Base-by-base conservation (phyloP, 352 stramenopile genomes). In the Globisporangium parvum region DNA sequence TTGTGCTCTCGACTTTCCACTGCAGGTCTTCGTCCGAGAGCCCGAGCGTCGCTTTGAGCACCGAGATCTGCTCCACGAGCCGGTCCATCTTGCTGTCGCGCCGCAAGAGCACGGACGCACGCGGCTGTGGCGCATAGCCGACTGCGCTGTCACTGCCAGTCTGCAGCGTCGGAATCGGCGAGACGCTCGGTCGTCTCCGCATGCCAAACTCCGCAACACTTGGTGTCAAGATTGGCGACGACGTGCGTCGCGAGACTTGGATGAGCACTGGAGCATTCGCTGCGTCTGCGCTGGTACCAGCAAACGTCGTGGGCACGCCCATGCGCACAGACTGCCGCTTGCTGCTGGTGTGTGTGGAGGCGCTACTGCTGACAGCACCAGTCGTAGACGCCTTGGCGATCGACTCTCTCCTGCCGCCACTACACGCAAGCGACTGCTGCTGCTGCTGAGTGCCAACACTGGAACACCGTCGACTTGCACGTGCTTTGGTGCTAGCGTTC, bases 1-100 rank as follows among this genome's bases (percentile, higher is more conserved):
- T 85, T 20, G 78, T 59, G 48, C 75, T 88, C 48, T 92, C 79
- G 26, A 92, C 75, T 56, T 87, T 87, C 81, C 79, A 92, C 46
- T 85, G 68, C 28, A 91, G 66, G 20, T 91, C 81, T 65, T 91
- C 81, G 14, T 91, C 81, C 10, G 75, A 86, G 20, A 91, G 69
- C 3, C 81, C 81, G 3, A 91, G 64, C 18, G 73, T 77, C 15
- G 78, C 82, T 47, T 91, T 91, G 21, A 91, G 66, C 9, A 91
- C 73, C 6, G 73, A 79, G 50, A 91, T 72, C 42, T 91, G 81
- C 57, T 91, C 81, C 24, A 87, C 69, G 5, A 91, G 63, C 28
- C 71, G 69, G 51, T 87, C 73, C 46, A 88, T 69, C 40, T 83
- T 83, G 53, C 71, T 79, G 37, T 85, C 71, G 23, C 71, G 72